phyloP scores from a whole-genome alignment of 1,139 yeast species.

The Suhomyces anneliseae region DNA sequence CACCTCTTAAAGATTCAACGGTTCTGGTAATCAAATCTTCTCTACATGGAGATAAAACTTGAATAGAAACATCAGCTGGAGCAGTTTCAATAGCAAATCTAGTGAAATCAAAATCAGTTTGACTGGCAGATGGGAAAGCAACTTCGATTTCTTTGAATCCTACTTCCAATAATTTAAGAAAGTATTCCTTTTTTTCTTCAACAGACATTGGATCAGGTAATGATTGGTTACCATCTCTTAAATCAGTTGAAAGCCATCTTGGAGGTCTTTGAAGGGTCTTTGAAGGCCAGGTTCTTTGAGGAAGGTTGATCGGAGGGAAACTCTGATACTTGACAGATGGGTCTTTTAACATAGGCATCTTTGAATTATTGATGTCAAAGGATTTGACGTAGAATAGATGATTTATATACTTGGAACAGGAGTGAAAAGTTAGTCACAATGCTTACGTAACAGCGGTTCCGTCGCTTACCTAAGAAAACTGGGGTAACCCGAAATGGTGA shows the following conservation, averaged over 20 bases:
- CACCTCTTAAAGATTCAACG: slow-evolving; percentile 84
- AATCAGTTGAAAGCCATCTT: slow-evolving; percentile 93
- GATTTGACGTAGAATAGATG: background rate
- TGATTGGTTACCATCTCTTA: slow-evolving; percentile 96
- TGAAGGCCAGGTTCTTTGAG: slow-evolving; percentile 87
- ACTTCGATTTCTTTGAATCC: slow-evolving; percentile 98
- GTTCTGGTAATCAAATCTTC: slow-evolving; percentile 88
- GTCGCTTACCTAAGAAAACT: slow-evolving; percentile 1
- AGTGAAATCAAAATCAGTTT: slow-evolving; percentile 93
- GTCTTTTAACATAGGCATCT: slow-evolving; percentile 51
- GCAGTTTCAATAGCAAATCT: slow-evolving; percentile 89
- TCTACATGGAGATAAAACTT: slow-evolving; percentile 89
- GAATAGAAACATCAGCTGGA: slow-evolving; percentile 90
- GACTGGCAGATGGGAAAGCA: slow-evolving; percentile 94
- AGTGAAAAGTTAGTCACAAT: slow-evolving; percentile 7
- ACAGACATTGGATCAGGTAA: slow-evolving; percentile 96
- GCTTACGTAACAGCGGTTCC: background rate
- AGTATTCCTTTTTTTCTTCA: slow-evolving; percentile 84
- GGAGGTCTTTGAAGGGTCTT: slow-evolving; percentile 77
- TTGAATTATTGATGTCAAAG: background rate
- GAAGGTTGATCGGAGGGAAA: slow-evolving; percentile 65
- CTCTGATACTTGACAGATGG: slow-evolving; percentile 77
- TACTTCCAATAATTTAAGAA: slow-evolving; percentile 78
- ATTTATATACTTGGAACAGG: background rate
- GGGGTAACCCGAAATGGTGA: slow-evolving; percentile 6